Percentiles rank a stretch among this genome's conserved stretches.
Conservation (phyloP, 768 basidiomycete genomes). For the Stropharia rugosoannulata region DNA sequence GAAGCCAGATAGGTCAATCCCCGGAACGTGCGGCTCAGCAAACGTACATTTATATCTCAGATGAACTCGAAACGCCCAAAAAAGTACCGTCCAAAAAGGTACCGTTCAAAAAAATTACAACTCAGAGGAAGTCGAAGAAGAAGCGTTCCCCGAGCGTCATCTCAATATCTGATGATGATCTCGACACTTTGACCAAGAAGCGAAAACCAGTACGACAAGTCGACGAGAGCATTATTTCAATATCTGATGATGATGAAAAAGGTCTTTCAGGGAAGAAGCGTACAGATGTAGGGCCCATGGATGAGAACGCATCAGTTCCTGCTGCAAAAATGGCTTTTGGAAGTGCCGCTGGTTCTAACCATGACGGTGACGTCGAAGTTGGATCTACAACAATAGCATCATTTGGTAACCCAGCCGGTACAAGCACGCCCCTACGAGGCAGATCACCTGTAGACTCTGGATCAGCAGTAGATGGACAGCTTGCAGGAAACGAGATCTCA, state of each 20-base stretch:
- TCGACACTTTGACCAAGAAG: background rate
- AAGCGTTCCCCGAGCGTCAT: slow-evolving; percentile 9
- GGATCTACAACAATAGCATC: background rate
- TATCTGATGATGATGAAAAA: no score
- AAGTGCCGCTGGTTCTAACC: no score
- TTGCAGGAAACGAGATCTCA: background rate
- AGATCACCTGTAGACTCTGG: background rate
- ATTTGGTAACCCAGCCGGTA: no score
- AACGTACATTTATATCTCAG: slow-evolving; percentile 1
- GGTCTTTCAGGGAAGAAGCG: no score
- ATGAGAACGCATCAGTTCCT: background rate
- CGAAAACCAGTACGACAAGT: background rate
- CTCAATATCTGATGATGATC: slow-evolving; percentile 12
- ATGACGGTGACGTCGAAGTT: background rate
- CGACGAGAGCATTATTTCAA: background rate
- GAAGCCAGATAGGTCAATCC: background rate
- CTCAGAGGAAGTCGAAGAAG: background rate
- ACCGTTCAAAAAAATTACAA: background rate
- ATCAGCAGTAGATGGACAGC: background rate
- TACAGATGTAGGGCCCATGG: no score
- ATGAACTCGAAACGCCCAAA: background rate
- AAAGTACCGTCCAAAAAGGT: no score
- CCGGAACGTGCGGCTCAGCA: background rate
- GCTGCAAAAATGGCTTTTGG: background rate
- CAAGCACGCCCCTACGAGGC: background rate